These are phyloP conservation scores for Aureobasidium leucospermi DNA, from an alignment of 2,329 filamentous ascomycete genomes.

Conservation along the genomic window DNA sequence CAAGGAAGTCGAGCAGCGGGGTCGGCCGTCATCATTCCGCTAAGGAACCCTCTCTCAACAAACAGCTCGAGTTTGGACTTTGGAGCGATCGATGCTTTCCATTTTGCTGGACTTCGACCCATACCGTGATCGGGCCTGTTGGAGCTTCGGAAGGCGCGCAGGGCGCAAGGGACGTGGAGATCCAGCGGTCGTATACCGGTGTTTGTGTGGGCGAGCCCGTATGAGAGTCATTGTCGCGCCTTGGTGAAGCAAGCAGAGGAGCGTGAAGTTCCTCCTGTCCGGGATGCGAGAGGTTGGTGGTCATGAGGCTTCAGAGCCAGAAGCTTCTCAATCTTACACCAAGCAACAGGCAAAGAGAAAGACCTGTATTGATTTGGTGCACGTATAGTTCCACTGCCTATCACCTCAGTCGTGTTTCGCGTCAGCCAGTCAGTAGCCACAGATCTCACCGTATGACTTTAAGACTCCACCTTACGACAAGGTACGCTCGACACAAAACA, in stretches of 20 bases:
- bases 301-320: too few species aligned
- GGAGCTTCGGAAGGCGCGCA: not conserved
- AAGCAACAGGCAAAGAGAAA: too few species aligned
- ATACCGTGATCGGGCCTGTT: not conserved
- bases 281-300: not conserved
- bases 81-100: not conserved
- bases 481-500: too few species aligned
- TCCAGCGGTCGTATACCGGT: not conserved
- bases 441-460: too few species aligned
- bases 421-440: too few species aligned
- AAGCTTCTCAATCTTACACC: too few species aligned
- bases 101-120: not conserved
- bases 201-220: not conserved
- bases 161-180: not conserved
- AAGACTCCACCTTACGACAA: too few species aligned
- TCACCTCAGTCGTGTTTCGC: too few species aligned
- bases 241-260: not conserved
- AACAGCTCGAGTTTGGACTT: not conserved
- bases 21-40: not conserved
- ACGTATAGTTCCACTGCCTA: too few species aligned
- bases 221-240: not conserved
- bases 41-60: not conserved
- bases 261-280: not conserved
- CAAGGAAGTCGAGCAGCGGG: not conserved
- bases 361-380: too few species aligned